Conservation (phyloP, 2,329 filamentous ascomycete species). For the Setomelanomma holmii region DNA sequence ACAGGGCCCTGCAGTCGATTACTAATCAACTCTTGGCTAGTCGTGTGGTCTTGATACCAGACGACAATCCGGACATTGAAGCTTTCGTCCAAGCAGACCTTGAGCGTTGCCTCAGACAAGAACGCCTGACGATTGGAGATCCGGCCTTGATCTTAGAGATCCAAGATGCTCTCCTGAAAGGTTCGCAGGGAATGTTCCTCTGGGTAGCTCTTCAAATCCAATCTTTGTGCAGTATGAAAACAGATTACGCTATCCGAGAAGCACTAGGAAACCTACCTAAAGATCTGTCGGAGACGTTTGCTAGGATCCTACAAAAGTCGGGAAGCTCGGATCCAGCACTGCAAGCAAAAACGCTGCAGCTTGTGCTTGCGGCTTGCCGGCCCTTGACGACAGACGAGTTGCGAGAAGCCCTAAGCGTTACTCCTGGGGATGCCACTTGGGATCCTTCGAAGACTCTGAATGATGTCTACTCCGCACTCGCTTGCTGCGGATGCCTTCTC, state of each 20-base stretch:
- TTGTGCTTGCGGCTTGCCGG: constrained; percentile 39
- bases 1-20: constrained; percentile 11
- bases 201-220: constrained; percentile 30
- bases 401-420: constrained; percentile 50
- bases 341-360: constrained; percentile 38
- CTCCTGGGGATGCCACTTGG: constrained; percentile 34
- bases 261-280: constrained; percentile 22
- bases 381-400: constrained; percentile 47
- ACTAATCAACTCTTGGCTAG: constrained; percentile 4
- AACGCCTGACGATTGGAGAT: constrained; percentile 28
- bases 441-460: constrained; percentile 21
- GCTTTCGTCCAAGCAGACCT: constrained; percentile 36
- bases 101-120: constrained; percentile 22
- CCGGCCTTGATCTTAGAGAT: constrained; percentile 36
- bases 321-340: constrained; percentile 6
- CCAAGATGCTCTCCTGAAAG: constrained; percentile 26
- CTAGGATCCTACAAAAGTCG: constrained; percentile 7
- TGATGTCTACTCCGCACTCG: constrained; percentile 20
- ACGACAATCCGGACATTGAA: constrained; percentile 27
- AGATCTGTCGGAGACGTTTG: constrained; percentile 19
- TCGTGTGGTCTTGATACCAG: constrained; percentile 24
- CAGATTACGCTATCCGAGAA: constrained; percentile 46
- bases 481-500: constrained; percentile 33
- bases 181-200: constrained; percentile 29
- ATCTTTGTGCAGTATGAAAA: constrained; percentile 40